phyloP scores from a whole-genome alignment of 306 rosid species.

The Senna siamea region DNA sequence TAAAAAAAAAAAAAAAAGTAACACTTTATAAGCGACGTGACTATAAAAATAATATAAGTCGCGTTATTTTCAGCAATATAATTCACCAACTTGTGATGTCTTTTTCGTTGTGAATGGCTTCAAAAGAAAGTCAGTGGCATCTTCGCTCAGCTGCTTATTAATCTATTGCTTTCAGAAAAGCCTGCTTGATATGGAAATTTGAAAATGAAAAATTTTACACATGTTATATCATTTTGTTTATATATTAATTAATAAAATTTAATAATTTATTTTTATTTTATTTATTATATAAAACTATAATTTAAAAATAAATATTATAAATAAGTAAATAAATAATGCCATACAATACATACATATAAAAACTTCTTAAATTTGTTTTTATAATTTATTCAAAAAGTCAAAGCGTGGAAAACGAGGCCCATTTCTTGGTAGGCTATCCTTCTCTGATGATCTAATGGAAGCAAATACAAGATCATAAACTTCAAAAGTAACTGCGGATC shows the following conservation, averaged over 20 bases:
- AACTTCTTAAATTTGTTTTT: too few relatives aligned
- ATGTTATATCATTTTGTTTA: too few relatives aligned
- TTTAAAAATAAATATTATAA: too few relatives aligned
- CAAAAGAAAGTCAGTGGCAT: conserved; percentile 37
- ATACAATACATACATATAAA: too few relatives aligned
- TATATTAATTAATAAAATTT: too few relatives aligned
- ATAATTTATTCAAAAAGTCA: background rate
- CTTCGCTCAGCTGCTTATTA: conserved; percentile 20
- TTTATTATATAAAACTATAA: too few relatives aligned
- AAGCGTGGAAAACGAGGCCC: conserved; percentile 12
- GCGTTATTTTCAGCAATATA: background rate
- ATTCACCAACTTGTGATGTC: conserved; percentile 32
- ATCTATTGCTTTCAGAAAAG: conserved; percentile 5
- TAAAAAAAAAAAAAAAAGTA: too few relatives aligned
- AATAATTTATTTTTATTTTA: too few relatives aligned
- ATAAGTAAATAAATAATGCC: too few relatives aligned
- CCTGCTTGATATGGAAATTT: conserved; percentile 10
- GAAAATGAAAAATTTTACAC: too few relatives aligned
- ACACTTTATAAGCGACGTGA: too few relatives aligned
- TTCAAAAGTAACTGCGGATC: too few relatives aligned
- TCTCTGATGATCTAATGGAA: conserved; percentile 17
- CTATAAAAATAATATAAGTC: background rate
- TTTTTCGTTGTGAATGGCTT: conserved; percentile 37
- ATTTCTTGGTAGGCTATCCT: background rate
- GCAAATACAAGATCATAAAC: conserved; percentile 8